A percentile compares a stretch with the other conserved stretches of the same genome.
These are phyloP conservation scores for Trametes elegans DNA, from an alignment of 768 basidiomycete genomes.

Conservation along the genomic window DNA sequence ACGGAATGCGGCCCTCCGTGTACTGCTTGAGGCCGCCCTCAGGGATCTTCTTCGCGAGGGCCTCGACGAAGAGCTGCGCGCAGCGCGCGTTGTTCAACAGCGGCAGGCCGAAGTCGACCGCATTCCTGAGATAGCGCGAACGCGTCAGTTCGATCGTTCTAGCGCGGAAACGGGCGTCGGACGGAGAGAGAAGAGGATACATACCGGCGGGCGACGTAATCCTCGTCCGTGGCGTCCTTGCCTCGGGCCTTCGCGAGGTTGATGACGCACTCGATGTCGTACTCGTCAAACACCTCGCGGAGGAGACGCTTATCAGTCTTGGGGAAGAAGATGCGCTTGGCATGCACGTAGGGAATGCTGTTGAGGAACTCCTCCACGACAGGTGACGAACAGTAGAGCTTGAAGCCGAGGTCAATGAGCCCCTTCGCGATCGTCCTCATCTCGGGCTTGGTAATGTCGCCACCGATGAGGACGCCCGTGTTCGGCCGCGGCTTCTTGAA, in stretches of 20 bases:
- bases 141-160: background rate
- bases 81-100: slow-evolving; percentile 87
- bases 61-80: slow-evolving; percentile 89
- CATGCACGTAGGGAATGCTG: slow-evolving; percentile 68
- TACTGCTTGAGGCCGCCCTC: slow-evolving; percentile 76
- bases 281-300: slow-evolving; percentile 90
- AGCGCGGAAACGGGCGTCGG: background rate
- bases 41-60: slow-evolving; percentile 80
- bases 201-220: slow-evolving; percentile 92
- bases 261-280: slow-evolving; percentile 92
- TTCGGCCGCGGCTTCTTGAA: slow-evolving; percentile 86
- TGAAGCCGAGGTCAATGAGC: slow-evolving; percentile 87
- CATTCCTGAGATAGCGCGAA: slow-evolving; percentile 59
- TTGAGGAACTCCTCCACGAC: slow-evolving; percentile 82
- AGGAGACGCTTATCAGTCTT: slow-evolving; percentile 94
- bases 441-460: slow-evolving; percentile 85
- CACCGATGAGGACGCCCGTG: slow-evolving; percentile 90
- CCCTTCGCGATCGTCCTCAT: slow-evolving; percentile 80
- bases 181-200: slow-evolving; percentile 25
- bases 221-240: slow-evolving; percentile 77
- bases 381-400: slow-evolving; percentile 85
- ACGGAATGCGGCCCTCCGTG: slow-evolving; percentile 82
- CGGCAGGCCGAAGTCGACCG: slow-evolving; percentile 93
- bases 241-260: slow-evolving; percentile 86
- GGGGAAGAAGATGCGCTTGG: slow-evolving; percentile 94